Evolutionary conservation across 352 stramenopile species (phyloP).

Genomic region (Ophiocytium majus): DNA sequence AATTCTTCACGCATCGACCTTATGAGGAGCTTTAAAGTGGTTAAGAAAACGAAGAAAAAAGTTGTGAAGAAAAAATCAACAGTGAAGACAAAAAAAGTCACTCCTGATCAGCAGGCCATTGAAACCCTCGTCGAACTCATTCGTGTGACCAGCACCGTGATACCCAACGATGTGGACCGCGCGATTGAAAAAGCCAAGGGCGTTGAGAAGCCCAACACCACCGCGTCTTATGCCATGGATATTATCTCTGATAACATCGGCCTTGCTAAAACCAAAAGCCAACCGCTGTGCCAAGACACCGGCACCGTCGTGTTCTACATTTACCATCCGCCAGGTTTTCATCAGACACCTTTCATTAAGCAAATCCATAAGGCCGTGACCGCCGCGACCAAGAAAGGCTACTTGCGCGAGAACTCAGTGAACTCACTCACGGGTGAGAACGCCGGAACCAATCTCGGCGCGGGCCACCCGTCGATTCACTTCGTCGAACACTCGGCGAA

Average conservation of each 20-base stretch:
- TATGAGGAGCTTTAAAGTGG: not conserved
- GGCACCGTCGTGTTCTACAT: constrained; percentile 12
- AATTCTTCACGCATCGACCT: no score
- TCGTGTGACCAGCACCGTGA: not conserved
- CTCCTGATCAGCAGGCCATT: not conserved
- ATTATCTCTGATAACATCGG: not conserved
- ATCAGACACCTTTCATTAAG: not conserved
- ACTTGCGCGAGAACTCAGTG: no score
- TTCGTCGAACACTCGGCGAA: no score
- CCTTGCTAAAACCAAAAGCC: not conserved
- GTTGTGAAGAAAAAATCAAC: not conserved
- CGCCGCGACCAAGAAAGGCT: not conserved
- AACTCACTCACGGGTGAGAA: no score
- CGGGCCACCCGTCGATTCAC: no score
- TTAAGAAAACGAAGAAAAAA: not conserved
- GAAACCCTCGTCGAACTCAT: constrained; percentile 12
- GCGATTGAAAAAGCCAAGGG: not conserved
- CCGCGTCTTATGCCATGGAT: constrained; percentile 11
- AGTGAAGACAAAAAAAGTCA: constrained; percentile 11
- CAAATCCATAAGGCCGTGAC: constrained; percentile 2
- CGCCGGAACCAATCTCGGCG: no score
- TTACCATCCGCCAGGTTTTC: constrained; percentile 6
- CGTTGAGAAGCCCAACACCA: not conserved
- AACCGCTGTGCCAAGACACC: constrained; percentile 5
- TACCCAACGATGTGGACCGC: not conserved